These are phyloP conservation scores for Coelastrella sp. DNA, from an alignment of 139 green algal species.

Conservation along the genomic window DNA sequence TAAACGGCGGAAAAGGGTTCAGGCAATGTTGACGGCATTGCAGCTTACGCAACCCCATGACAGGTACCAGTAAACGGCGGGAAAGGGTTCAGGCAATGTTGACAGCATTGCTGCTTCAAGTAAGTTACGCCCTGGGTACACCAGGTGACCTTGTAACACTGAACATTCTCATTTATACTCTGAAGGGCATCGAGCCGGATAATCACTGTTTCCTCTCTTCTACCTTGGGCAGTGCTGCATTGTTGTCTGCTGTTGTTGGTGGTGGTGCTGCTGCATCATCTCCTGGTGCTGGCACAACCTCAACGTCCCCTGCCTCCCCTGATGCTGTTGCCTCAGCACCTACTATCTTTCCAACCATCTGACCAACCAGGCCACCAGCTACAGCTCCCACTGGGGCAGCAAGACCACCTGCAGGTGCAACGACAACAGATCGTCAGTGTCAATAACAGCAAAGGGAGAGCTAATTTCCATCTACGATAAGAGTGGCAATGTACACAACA, in stretches of 20 bases:
- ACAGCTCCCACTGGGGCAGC: slow-evolving; percentile 9
- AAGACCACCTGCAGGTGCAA: slow-evolving; percentile 10
- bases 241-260: neutral
- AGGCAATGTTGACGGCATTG: too few species aligned
- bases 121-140: too few species aligned
- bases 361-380: slow-evolving; percentile 25
- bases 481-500: too few species aligned
- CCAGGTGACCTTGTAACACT: too few species aligned
- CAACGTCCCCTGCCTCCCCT: slow-evolving; percentile 8
- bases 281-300: slow-evolving; percentile 34
- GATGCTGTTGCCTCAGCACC: slow-evolving; percentile 2
- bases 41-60: too few species aligned
- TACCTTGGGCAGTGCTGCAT: neutral
- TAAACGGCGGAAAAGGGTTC: too few species aligned
- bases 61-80: too few species aligned
- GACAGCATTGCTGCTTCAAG: too few species aligned
- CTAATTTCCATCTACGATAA: too few species aligned
- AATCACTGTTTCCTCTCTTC: neutral
- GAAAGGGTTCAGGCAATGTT: too few species aligned
- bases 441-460: neutral
- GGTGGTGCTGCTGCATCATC: slow-evolving; percentile 18
- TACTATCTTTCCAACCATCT: neutral
- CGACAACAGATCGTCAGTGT: neutral
- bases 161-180: too few species aligned
- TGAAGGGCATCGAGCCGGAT: too few species aligned